phyloP scores from a whole-genome alignment of 352 stramenopile genomes.

The Phytophthora idaei region DNA sequence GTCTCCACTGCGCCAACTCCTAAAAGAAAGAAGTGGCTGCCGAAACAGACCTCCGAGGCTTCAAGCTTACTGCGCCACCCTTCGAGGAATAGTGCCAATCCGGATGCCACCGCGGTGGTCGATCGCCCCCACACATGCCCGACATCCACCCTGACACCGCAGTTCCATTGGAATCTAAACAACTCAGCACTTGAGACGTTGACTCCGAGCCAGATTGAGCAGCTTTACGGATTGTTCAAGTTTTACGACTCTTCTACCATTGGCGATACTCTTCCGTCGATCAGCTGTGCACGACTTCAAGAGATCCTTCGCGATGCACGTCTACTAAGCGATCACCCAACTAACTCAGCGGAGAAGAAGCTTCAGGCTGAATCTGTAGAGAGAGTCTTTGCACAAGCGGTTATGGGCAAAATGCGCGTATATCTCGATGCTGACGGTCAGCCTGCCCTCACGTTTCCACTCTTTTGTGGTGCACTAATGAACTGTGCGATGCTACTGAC shows the following conservation, averaged over 20 bases:
- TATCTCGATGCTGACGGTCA: slow-evolving; percentile 57
- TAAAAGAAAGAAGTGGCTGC: slow-evolving; percentile 16
- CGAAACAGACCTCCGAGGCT: not conserved
- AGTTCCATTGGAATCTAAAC: slow-evolving; percentile 70
- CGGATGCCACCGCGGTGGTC: not conserved
- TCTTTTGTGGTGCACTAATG: slow-evolving; percentile 61
- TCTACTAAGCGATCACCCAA: slow-evolving; percentile 22
- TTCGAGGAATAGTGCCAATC: not conserved
- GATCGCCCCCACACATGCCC: slow-evolving; percentile 24
- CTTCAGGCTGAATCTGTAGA: slow-evolving; percentile 34
- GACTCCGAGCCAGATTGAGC: slow-evolving; percentile 28
- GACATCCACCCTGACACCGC: slow-evolving; percentile 24
- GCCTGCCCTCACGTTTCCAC: slow-evolving; percentile 57
- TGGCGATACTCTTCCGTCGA: slow-evolving; percentile 51
- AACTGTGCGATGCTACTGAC: slow-evolving; percentile 50
- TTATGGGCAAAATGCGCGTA: slow-evolving; percentile 62
- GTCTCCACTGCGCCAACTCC: slow-evolving; percentile 16
- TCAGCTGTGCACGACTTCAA: slow-evolving; percentile 48
- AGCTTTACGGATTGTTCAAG: slow-evolving; percentile 58
- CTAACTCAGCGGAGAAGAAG: not conserved
- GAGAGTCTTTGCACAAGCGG: slow-evolving; percentile 57
- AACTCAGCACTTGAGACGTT: slow-evolving; percentile 37
- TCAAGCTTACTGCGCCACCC: slow-evolving; percentile 15
- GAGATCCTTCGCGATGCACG: slow-evolving; percentile 50
- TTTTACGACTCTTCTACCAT: slow-evolving; percentile 68